Base-by-base conservation (phyloP, 768 basidiomycete genomes). In the Termitomyces sp. region DNA sequence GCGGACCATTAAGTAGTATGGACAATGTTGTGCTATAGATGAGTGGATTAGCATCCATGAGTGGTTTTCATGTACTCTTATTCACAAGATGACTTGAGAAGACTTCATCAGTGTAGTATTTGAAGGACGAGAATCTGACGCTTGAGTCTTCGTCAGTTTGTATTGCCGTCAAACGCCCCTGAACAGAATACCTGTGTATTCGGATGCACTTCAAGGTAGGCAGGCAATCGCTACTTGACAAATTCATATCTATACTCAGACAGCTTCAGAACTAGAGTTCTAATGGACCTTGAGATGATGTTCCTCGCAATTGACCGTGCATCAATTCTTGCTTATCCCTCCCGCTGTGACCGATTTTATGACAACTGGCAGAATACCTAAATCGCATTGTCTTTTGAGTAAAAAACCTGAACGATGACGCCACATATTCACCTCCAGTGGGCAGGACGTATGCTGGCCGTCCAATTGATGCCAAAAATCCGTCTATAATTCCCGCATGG, bases 401-500 rank as follows among this genome's bases (percentile, higher is more conserved):
- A 8, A 18, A 20, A 32, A 35, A 13, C 40, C n/a, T 20, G 3
- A 48, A 38, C 3, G 52, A 55, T 44, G 13, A 26, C 0, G 23
- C 46, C 10, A 28, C 7, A 47, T 52, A 70, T 79, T 65, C 48
- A 82, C 89, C 89, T 76, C 89, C 89, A 8, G 86, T 87, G 0
- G 82, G 80, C 30, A 89, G 70, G 2, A 62, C 47, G 66, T 81
- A 84, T 5, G 56, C 57, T 2, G 67, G 66, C 16, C 84, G 78
- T 13, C 76, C 80, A 30, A 83, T 70, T 0, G 77, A 77, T 5
- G 67, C 71, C 61, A 88, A 64, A 50, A 89, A 81, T 3, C 79
- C 82, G 36, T 79, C 78, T 51, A 88, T 87, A 60, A 86, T 80
- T 0, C 82, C 87, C 13, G 81, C 78, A 67, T 91, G 89, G 1